Evolutionary conservation across 2,329 filamentous ascomycete species (phyloP).

Genomic region (Trichoderma koningii): DNA sequence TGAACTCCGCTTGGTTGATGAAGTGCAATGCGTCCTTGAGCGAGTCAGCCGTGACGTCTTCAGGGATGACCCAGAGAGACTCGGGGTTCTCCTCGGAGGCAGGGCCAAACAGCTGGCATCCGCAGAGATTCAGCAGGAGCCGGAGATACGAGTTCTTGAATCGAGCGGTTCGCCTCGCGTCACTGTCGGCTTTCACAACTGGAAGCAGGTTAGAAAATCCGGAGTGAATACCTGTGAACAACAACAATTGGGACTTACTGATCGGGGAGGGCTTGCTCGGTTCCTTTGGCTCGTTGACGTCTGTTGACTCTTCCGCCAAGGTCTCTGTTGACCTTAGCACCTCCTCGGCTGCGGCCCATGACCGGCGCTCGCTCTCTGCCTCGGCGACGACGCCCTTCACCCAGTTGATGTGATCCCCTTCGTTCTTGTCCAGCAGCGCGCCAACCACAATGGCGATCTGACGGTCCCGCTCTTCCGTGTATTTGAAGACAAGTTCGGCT

Average conservation of each 20-base stretch:
- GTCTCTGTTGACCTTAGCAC: conserved; percentile 51
- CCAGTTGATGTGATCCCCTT: conserved; percentile 78
- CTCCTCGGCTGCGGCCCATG: conserved; percentile 73
- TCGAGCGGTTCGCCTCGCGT: conserved; percentile 69
- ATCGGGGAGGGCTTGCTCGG: conserved; percentile 40
- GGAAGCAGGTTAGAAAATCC: conserved; percentile 30
- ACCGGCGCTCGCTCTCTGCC: conserved; percentile 71
- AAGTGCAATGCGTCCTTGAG: conserved; percentile 69
- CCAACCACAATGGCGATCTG: conserved; percentile 81
- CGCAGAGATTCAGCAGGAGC: conserved; percentile 76
- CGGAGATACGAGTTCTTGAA: conserved; percentile 89
- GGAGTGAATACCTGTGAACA: conserved; percentile 16
- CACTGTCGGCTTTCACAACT: conserved; percentile 66
- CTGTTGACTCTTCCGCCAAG: conserved; percentile 39
- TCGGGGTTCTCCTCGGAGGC: conserved; percentile 70
- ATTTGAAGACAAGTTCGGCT: conserved; percentile 80
- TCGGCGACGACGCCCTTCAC: conserved; percentile 69
- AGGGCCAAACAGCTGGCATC: conserved; percentile 62
- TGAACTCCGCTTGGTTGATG: conserved; percentile 77
- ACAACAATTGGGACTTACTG: conserved; percentile 35
- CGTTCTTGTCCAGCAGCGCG: conserved; percentile 76
- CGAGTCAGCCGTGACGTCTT: conserved; percentile 61
- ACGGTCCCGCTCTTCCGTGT: conserved; percentile 65
- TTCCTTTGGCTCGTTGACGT: conserved; percentile 34
- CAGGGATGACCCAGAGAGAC: conserved; percentile 76